Evolutionary conservation across 305 asterid species (phyloP), one percentile per base, ranked within the genome.

Genomic region (Galium porrigens): DNA sequence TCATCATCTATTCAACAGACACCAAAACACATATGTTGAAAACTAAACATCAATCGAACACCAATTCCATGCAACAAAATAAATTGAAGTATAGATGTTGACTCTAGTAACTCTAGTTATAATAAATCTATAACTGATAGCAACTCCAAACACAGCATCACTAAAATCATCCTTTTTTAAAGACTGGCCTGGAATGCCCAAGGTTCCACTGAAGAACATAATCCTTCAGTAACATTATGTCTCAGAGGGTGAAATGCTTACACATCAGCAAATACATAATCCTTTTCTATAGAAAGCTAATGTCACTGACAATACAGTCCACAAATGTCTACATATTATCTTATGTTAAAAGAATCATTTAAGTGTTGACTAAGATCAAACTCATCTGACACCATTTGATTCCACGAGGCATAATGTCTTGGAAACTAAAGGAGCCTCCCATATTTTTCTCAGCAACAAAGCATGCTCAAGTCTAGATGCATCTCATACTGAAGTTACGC

Each of bases 91-190:
- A 46, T 10, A 32, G n/a, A 14, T 53, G 36, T 17, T 11, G 14
- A 18, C 36, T 33, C 51, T 33, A 0, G 22, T 52, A n/a, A n/a
- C n/a, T n/a, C n/a, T n/a, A n/a, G 48, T 32, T 52, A 65, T 46
- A 46, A n/a, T 17, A 34, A 51, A 41, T 3, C 42, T 4, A 4
- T 20, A 51, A 52, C 33, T 9, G 6, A 53, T 34, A n/a, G 34
- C 37, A 65, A 52, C 61, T 15, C 37, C 34, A 27, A 64, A 3
- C n/a, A 46, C 18, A 46, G 58, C 39, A 46, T 46, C 53, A 46
- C 33, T 8, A 15, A 52, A 18, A 7, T 52, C 60, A n/a, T 54
- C 33, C 32, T 6, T 20, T 54, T 18, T 20, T 10, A 6, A 52
- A 52, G 14, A 12, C 12, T 20, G 18, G 14, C 34, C 18, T 11